Conservation (phyloP, 257 asterid species). For the Datura wrightii region DNA sequence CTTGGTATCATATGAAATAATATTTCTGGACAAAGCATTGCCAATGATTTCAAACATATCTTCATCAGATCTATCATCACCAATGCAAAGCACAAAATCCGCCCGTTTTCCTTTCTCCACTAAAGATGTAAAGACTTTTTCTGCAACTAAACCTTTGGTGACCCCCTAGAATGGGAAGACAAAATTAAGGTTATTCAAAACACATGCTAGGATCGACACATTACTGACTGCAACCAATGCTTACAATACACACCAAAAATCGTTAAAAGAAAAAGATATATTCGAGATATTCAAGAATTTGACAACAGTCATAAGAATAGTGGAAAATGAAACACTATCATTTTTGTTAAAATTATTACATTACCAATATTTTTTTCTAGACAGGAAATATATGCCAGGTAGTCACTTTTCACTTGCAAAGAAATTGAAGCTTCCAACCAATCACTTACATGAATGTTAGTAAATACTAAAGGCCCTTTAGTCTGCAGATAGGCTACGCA, state of each 20-base stretch:
- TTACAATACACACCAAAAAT: background rate
- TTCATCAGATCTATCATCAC: slow-evolving; percentile 93
- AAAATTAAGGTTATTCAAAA: background rate
- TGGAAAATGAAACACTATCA: background rate
- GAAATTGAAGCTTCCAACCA: background rate
- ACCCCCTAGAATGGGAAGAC: slow-evolving; percentile 58
- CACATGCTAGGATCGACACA: background rate
- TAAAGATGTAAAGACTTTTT: slow-evolving; percentile 77
- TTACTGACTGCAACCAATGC: background rate
- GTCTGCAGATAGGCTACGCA: background rate
- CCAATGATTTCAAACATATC: slow-evolving; percentile 84
- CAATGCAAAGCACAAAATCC: slow-evolving; percentile 86
- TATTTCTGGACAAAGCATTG: slow-evolving; percentile 55
- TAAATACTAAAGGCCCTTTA: slow-evolving; percentile 7
- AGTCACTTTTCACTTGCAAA: background rate
- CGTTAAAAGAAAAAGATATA: background rate
- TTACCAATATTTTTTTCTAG: background rate
- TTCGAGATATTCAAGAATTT: slow-evolving; percentile 19
- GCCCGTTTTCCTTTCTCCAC: slow-evolving; percentile 58
- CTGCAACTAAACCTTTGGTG: slow-evolving; percentile 83
- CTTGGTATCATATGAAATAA: slow-evolving; percentile 62
- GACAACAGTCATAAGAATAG: background rate
- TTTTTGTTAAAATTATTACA: background rate
- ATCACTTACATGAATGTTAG: slow-evolving; percentile 17
- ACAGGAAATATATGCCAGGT: background rate